These are phyloP conservation scores for Diutina scorzettiae DNA, from an alignment of 1,139 yeast species.

Conservation along the genomic window DNA sequence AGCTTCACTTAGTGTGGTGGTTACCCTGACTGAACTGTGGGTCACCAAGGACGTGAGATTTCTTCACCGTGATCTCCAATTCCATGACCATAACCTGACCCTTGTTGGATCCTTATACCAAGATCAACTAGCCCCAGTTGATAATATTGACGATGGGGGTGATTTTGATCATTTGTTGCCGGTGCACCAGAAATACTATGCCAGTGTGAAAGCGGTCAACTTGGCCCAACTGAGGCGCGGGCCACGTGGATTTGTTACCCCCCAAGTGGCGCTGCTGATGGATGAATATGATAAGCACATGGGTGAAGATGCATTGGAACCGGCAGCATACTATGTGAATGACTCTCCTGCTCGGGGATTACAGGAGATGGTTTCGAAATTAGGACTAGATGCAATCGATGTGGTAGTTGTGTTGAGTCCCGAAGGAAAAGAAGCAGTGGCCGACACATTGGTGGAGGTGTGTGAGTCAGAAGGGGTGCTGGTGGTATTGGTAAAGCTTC, in stretches of 20 bases:
- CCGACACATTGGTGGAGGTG: neutral
- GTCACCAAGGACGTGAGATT: neutral
- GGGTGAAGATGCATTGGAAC: neutral
- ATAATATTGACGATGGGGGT: neutral
- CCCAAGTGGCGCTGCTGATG: neutral
- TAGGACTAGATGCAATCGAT: neutral
- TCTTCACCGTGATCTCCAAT: neutral
- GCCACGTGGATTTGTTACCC: neutral
- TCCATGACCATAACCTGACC: slow-evolving; percentile 1
- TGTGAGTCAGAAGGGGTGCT: neutral
- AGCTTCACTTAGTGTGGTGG: neutral
- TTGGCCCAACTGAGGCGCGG: neutral
- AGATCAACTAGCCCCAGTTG: neutral
- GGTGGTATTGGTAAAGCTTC: neutral
- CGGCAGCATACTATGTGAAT: neutral
- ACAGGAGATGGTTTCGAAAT: neutral
- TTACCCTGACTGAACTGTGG: slow-evolving; percentile 3
- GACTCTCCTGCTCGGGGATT: neutral
- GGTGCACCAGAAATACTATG: neutral
- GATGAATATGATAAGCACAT: neutral
- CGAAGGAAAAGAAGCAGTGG: neutral
- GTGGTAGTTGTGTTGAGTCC: neutral
- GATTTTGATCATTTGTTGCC: slow-evolving; percentile 2
- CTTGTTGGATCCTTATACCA: neutral
- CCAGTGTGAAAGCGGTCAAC: neutral